Evolutionary conservation across 441 rosid species (phyloP), one percentile per base, ranked within the genome.

Genomic region (Erodium trifolium): DNA sequence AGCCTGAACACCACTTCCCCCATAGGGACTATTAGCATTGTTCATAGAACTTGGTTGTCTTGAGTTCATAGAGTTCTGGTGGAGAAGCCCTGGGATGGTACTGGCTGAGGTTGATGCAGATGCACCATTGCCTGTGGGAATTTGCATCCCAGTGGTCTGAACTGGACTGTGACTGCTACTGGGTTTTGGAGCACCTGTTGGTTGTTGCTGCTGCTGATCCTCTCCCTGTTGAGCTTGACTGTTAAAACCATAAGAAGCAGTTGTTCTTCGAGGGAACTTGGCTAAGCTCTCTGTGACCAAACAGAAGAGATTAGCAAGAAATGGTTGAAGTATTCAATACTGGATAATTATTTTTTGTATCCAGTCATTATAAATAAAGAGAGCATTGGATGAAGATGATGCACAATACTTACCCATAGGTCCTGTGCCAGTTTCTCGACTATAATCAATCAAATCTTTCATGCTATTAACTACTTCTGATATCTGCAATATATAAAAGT

Each of bases 381-480:
- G n/a, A 49, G 29, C 3, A 68, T 1, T 3, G 19, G 18, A 71
- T 9, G 53, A 53, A 35, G 57, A 67, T 7, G 4, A 34, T 10
- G 41, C 29, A 43, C 70, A 31, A 31, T 62, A 73, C 93, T 83
- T 83, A 94, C 99, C 99, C 82, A 92, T 90, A 14, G 99, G 99
- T 73, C 99, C 98, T 14, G 86, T 86, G 70, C 86, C 81, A 23
- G 92, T 90, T 85, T 87, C 90, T 73, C 88, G 84, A 79, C 98
- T 92, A 77, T 87, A 90, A 82, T 92, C 99, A 81, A 94, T 94
- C 84, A 94, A 83, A 82, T 94, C 99, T 76, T 94, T 94, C 99
- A 94, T 94, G 69, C 97, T 90, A 76, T 94, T 92, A 69, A 92
- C 98, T 74, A 94, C 98, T 83, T 94, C 99, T 60, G 99, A 92